Evolutionary conservation across 2,329 filamentous ascomycete species (phyloP).

Genomic region (Aspergillus pseudotamarii): DNA sequence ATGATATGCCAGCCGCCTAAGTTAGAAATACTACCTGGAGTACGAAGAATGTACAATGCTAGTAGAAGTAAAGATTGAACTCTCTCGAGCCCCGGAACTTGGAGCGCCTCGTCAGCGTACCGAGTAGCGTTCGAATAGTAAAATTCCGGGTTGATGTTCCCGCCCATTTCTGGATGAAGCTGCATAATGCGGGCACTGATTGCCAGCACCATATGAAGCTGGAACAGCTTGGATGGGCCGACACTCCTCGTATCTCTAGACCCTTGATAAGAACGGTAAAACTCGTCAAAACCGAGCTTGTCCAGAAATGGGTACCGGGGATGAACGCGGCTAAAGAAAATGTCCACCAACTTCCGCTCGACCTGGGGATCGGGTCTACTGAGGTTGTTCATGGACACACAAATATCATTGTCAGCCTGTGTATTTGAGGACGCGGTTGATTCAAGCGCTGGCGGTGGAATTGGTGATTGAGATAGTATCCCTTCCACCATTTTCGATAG

Average conservation of each 20-base stretch:
- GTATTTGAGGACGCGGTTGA: neutral
- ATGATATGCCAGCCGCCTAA: neutral
- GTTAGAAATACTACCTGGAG: neutral
- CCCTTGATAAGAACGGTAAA: neutral
- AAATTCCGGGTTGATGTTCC: neutral
- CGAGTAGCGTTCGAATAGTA: neutral
- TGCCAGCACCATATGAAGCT: neutral
- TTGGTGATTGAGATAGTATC: neutral
- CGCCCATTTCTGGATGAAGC: neutral
- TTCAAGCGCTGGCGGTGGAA: neutral
- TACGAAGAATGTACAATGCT: neutral
- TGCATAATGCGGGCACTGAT: neutral
- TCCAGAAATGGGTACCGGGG: neutral
- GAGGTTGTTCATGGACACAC: neutral
- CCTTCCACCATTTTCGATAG: neutral
- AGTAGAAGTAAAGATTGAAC: neutral
- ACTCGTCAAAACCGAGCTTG: neutral
- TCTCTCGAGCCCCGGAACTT: neutral
- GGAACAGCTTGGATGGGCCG: neutral
- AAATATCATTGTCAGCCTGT: neutral
- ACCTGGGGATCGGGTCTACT: neutral
- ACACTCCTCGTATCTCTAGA: too few species aligned
- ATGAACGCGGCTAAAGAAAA: neutral
- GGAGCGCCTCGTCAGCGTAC: neutral
- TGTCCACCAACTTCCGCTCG: neutral